phyloP scores from a whole-genome alignment of 2,329 filamentous ascomycete genomes.

The Colletotrichum sp. region DNA sequence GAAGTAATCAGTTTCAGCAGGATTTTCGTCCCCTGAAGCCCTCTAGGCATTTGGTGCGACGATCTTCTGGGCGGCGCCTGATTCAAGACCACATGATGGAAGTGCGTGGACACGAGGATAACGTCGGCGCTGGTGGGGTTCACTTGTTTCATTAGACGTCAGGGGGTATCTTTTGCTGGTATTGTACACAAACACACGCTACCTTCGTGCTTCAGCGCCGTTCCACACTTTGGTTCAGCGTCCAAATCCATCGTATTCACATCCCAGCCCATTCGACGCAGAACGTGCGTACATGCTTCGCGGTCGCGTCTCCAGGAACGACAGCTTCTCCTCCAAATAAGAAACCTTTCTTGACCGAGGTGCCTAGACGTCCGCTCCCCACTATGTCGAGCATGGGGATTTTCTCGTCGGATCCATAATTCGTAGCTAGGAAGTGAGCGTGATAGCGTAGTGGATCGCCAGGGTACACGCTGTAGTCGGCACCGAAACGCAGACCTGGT shows the following conservation, averaged over 20 bases:
- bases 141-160: neutral
- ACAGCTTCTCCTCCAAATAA: constrained; percentile 75
- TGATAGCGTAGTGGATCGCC: constrained; percentile 95
- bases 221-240: neutral
- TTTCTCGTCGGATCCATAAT: constrained; percentile 85
- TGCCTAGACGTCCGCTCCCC: constrained; percentile 85
- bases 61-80: too few species aligned
- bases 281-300: constrained; percentile 69
- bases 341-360: constrained; percentile 95
- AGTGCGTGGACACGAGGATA: neutral
- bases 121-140: neutral
- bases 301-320: constrained; percentile 30
- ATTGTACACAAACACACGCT: neutral
- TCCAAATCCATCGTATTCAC: constrained; percentile 46
- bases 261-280: constrained; percentile 95
- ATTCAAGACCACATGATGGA: neutral
- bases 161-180: constrained; percentile 1
- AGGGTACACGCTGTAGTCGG: constrained; percentile 92
- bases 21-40: constrained; percentile 76
- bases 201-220: neutral
- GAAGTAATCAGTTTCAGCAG: constrained; percentile 89
- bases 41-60: neutral
- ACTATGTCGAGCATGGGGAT: constrained; percentile 86
- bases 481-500: constrained; percentile 92
- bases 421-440: constrained; percentile 89